Evolutionary conservation across 441 rosid species (phyloP), one percentile per base, ranked within the genome.

Genomic region (Raphanus hybrid): DNA sequence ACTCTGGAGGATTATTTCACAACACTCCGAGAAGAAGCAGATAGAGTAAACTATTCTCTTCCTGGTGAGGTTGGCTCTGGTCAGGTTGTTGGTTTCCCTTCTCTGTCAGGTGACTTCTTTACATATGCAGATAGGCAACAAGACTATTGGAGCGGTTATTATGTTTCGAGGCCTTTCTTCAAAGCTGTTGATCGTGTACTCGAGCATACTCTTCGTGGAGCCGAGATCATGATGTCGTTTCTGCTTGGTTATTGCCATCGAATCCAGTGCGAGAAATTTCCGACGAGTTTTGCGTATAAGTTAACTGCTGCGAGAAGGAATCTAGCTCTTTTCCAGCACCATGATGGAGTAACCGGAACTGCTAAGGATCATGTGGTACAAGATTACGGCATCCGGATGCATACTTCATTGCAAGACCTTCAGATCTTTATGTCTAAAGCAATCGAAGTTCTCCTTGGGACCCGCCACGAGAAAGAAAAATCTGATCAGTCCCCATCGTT

Each of bases 141-240:
- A 59, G 98, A 96, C 84, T 93, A 96, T 75, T 93, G 99, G 99
- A 96, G 98, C 84, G 99, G 99, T 69, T 96, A 96, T 86, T 96
- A 96, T 78, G 97, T 93, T 50, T 96, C 99, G 32, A 91, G 98
- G 79, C 99, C 99, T 59, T 92, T 96, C 80, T 96, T 93, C 80
- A 96, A 96, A 89, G 97, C 97, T 70, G 98, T 96, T 79, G 97
- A 96, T 83, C 89, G 99, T 34, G 97, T 93, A 1, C 86, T 96
- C 2, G 98, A 96, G 86, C 93, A 93, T 52, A 87, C 96, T 1
- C 94, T 96, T 55, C 97, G 96, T 77, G 92, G 97, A 29, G 77
- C 98, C 1, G 99, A 96, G 84, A 92, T 92, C 79, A 86, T 96
- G 94, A 84, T 91, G 86, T 87, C 97, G 66, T 86, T 93, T 76